Conservation (phyloP, 352 stramenopile species). For the Globisporangium nunn region DNA sequence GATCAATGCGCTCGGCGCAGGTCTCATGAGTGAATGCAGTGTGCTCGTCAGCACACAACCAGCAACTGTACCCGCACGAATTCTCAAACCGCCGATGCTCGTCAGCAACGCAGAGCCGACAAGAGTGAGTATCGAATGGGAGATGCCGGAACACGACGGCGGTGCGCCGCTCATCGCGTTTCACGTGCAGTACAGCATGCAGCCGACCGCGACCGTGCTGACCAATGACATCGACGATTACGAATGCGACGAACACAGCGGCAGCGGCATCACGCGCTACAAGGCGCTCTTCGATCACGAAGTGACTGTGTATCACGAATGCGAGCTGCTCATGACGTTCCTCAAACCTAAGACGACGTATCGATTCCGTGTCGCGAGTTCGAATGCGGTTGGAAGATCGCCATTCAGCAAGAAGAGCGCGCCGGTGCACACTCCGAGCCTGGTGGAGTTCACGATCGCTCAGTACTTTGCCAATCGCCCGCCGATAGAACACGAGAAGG, state of each 20-base stretch:
- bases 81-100: constrained; percentile 21
- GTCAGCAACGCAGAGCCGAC: constrained; percentile 34
- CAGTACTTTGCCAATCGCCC: constrained; percentile 48
- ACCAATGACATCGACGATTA: constrained; percentile 15
- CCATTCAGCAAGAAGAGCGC: constrained; percentile 30
- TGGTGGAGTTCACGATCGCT: constrained; percentile 60
- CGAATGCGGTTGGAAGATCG: constrained; percentile 34
- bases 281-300: constrained; percentile 25
- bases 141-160: constrained; percentile 37
- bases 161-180: constrained; percentile 35
- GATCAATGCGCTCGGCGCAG: constrained; percentile 36
- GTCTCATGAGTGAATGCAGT: constrained; percentile 30
- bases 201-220: constrained; percentile 3
- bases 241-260: neutral
- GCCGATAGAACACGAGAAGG: constrained; percentile 41
- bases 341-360: constrained; percentile 52
- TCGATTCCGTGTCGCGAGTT: constrained; percentile 38
- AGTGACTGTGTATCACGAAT: constrained; percentile 27
- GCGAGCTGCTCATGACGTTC: constrained; percentile 30
- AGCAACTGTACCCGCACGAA: constrained; percentile 26
- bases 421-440: constrained; percentile 40
- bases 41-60: constrained; percentile 29
- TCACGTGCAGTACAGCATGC: constrained; percentile 42
- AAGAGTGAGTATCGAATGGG: constrained; percentile 32
- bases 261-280: neutral